Conservation (phyloP, 192 early-diverging fungal genomes). For the Cetraspora pellucida region DNA sequence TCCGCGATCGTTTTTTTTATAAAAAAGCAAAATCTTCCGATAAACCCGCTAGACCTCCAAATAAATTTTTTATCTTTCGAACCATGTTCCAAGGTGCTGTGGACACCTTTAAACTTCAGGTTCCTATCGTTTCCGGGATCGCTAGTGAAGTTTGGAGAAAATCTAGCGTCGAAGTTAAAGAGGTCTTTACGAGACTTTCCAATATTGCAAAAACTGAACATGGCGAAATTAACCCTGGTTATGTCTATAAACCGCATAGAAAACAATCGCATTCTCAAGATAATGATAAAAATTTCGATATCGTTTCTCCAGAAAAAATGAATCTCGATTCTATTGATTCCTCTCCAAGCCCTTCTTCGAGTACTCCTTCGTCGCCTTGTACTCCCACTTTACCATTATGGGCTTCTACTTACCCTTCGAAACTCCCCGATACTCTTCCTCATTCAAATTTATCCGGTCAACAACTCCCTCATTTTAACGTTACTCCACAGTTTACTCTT, state of each 20-base stretch:
- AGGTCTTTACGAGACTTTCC: constrained; percentile 23
- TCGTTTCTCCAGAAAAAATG: too few species aligned
- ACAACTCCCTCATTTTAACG: too few species aligned
- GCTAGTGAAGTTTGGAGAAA: constrained; percentile 34
- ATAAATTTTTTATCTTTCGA: constrained; percentile 35
- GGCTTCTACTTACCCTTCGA: too few species aligned
- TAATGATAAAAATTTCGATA: background rate
- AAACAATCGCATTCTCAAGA: background rate
- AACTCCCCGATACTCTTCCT: too few species aligned
- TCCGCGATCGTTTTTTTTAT: constrained; percentile 32
- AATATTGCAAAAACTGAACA: constrained; percentile 26
- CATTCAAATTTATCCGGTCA: too few species aligned
- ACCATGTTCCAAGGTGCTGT: constrained; percentile 30
- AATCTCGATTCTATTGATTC: too few species aligned
- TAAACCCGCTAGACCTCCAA: constrained; percentile 25
- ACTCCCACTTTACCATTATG: too few species aligned
- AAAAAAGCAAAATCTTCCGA: constrained; percentile 30
- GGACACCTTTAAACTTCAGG: constrained; percentile 30
- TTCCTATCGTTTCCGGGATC: constrained; percentile 29
- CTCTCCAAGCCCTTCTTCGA: too few species aligned
- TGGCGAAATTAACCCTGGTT: constrained; percentile 29
- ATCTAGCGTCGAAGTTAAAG: constrained; percentile 17
- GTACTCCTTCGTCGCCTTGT: too few species aligned
- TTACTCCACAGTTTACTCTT: too few species aligned
- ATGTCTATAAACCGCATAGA: constrained; percentile 30